These are phyloP conservation scores for Amyloporia xantha DNA, from an alignment of 768 basidiomycete genomes.

Conservation along the genomic window DNA sequence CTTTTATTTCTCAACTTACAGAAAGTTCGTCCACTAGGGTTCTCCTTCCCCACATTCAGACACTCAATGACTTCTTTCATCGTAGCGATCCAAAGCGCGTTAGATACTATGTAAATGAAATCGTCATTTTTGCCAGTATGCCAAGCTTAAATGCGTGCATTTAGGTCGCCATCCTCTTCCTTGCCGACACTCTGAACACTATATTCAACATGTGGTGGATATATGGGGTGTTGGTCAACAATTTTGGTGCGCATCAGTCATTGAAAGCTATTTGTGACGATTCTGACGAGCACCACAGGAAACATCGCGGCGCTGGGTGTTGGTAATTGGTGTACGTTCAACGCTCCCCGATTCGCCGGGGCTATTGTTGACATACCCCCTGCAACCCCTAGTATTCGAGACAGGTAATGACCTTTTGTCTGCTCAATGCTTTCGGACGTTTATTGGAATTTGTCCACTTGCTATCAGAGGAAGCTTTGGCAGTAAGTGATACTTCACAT, in stretches of 20 bases:
- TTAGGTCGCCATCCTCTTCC: slow-evolving; percentile 15
- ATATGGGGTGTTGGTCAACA: slow-evolving; percentile 12
- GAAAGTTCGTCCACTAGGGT: slow-evolving; percentile 13
- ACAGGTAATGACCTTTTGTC: slow-evolving; percentile 4
- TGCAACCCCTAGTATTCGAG: slow-evolving; percentile 20
- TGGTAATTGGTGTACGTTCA: slow-evolving; percentile 1
- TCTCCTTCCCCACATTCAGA: no score
- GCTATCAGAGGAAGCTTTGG: slow-evolving; percentile 4
- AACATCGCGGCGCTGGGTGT: background rate
- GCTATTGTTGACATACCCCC: background rate
- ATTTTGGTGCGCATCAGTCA: slow-evolving; percentile 13
- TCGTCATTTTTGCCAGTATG: background rate
- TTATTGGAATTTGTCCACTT: no score
- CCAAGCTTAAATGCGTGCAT: background rate
- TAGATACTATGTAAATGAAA: slow-evolving; percentile 14
- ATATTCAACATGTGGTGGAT: slow-evolving; percentile 17
- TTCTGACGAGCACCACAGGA: background rate
- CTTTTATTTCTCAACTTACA: slow-evolving; percentile 18
- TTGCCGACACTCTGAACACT: slow-evolving; percentile 17
- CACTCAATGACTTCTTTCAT: no score
- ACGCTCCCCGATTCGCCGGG: background rate
- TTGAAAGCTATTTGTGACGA: background rate
- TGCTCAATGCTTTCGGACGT: background rate
- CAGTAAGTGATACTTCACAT: background rate
- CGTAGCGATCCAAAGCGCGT: slow-evolving; percentile 17